Base-by-base conservation (phyloP, 1,284 basidiomycete genomes). In the Agroathelia rolfsii region DNA sequence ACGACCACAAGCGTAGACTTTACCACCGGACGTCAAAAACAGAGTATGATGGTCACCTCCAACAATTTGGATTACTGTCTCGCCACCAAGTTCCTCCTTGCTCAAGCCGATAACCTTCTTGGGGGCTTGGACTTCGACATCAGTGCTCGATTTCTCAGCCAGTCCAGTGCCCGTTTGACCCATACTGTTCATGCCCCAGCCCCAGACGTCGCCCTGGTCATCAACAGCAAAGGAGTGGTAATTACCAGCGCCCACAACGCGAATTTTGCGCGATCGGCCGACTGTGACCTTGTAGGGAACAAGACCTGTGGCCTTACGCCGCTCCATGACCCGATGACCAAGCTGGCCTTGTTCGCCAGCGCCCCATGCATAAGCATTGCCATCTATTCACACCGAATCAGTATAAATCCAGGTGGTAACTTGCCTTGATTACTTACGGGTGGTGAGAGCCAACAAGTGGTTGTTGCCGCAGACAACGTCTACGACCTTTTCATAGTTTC, bases 151-250 rank as follows among this genome's bases (percentile, higher is more conserved):
- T 18, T 63, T 64, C 12, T 66, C 56, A 21, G 28, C 5, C 57
- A 49, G 14, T n/a, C 64, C 66, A 6, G 75, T 63, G 21, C 81
- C 83, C 0, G 71, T 72, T 53, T 87, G 82, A 18, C 72, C 68
- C 53, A 72, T 72, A 24, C 69, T 80, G 58, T 96, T 95, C 40
- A 93, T 64, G 15, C 92, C 92, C 92, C 92, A 96, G 3, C 76
- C 87, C 70, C 77, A 94, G 3, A 92, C 83, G 30, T 72, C 71
- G 23, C 89, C 92, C 14, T 67, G 61, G 41, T 79, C 71, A 53
- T 90, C 81, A 40, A 95, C 76, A 3, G 90, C 92, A 47, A 94
- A 95, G 0, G 87, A 90, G 52, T 88, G 83, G 56, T 80, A 86
- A 26, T 72, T 69, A 6, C 92, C 90, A 0, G 85, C 72, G 5